Evolutionary conservation across 164 flowering plant genomes (phyloP).

Genomic region (Saururus chinensis): DNA sequence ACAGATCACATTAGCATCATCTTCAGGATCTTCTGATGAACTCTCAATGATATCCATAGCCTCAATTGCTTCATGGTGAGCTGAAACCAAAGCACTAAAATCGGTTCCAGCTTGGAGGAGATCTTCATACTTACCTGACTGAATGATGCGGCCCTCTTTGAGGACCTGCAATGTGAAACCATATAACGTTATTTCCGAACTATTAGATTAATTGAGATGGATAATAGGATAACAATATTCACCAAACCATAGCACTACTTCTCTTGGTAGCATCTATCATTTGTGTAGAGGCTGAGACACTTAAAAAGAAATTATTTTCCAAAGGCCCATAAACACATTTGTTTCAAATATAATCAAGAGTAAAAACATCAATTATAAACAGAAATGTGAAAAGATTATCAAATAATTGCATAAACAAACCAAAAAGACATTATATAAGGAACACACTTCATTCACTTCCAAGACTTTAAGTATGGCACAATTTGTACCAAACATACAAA

Average conservation of each 20-base stretch:
- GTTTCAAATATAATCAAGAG: background rate
- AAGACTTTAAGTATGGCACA: background rate
- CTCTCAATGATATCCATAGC: slow-evolving; percentile 59
- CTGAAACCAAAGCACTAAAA: slow-evolving; percentile 67
- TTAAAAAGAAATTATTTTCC: background rate
- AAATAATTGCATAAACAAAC: background rate
- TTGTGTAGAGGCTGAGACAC: background rate
- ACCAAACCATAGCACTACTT: background rate
- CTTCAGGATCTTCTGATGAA: slow-evolving; percentile 62
- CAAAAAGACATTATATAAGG: too few species aligned
- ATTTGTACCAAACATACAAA: background rate
- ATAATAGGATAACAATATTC: background rate
- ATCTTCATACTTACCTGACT: slow-evolving; percentile 94
- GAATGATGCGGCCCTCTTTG: slow-evolving; percentile 74
- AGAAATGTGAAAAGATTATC: background rate
- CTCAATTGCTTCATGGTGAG: slow-evolving; percentile 96
- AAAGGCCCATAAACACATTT: background rate
- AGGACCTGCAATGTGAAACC: slow-evolving; percentile 49
- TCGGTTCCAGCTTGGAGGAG: slow-evolving; percentile 93
- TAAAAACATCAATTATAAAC: background rate
- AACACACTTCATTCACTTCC: background rate
- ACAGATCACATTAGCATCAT: slow-evolving; percentile 17
- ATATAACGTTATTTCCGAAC: background rate
- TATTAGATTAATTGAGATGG: too few species aligned
- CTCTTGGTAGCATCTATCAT: background rate